phyloP scores from a whole-genome alignment of 176 grass and related monocot genomes.

The Oryza meridionalis region DNA sequence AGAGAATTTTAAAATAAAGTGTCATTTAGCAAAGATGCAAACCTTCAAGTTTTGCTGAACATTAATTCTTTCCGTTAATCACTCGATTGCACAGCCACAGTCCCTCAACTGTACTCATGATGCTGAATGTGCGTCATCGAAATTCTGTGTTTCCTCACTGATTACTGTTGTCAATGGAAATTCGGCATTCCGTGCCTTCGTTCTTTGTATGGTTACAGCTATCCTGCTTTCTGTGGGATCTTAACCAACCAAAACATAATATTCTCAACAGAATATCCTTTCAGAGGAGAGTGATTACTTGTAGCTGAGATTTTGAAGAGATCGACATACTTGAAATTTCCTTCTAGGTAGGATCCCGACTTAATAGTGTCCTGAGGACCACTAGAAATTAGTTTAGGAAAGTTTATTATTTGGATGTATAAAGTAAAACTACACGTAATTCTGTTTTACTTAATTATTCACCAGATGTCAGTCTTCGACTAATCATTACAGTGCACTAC shows the following conservation, averaged over 20 bases:
- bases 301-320: background rate
- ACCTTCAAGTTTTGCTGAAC: background rate
- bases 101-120: background rate
- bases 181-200: background rate
- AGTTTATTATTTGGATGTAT: background rate
- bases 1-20: background rate
- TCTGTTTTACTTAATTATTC: background rate
- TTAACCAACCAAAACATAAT: slow-evolving; percentile 5
- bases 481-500: slow-evolving; percentile 11
- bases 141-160: background rate
- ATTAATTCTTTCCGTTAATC: slow-evolving; percentile 2
- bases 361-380: background rate
- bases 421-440: background rate
- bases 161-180: background rate
- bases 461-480: background rate
- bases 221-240: background rate
- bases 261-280: slow-evolving; percentile 10
- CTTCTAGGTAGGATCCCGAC: background rate
- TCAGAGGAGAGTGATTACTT: background rate
- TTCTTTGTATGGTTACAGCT: background rate
- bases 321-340: background rate
- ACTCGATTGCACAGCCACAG: background rate
- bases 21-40: background rate
- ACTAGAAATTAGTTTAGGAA: background rate
- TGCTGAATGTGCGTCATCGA: background rate